Evolutionary conservation across 345 rosid genomes (phyloP), one percentile per base, ranked within the genome.

Genomic region (Atalantia buxifolia): DNA sequence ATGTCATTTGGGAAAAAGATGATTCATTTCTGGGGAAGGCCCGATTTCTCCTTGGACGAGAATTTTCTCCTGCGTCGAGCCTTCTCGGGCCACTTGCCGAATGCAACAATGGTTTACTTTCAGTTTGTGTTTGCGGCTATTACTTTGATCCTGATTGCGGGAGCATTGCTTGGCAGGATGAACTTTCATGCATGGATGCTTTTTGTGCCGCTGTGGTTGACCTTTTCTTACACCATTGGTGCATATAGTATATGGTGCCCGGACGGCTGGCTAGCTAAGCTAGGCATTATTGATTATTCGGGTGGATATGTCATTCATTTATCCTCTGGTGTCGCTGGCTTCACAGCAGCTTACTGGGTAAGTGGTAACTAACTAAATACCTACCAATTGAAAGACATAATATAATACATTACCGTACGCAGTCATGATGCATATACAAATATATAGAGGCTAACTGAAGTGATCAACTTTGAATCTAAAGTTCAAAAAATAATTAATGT

Each of bases 271-370:
- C 74, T 89, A 50, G 13, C 86, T 5, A 83, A 82, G 81, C n/a
- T 0, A 48, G 92, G 93, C 5, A 82, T 89, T 18, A 87, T 91
- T 16, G 93, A 91, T 80, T 91, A 87, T 76, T 85, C 92, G 0
- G 92, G 95, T 33, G 93, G 95, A 2, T 87, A 74, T 72, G 92
- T 91, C 25, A 89, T 91, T 65, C 92, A 88, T 79, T 83, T 91
- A 8, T 83, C 95, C 18, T 86, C 93, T 42, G 93, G 93, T 4
- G 92, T 88, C 57, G 93, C 92, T 61, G 93, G 95, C 27, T 91
- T 88, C 80, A 88, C 93, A 0, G 92, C 95, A 10, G 92, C 95
- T 78, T 91, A 40, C 56, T 91, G 93, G 91, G 95, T 87, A 83
- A 62, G 9, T 18, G 91, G 95, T 86, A 82, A 62, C 16, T 13